These are phyloP conservation scores for Quercus aquifolioides DNA, from an alignment of 306 rosid genomes.

Conservation along the genomic window DNA sequence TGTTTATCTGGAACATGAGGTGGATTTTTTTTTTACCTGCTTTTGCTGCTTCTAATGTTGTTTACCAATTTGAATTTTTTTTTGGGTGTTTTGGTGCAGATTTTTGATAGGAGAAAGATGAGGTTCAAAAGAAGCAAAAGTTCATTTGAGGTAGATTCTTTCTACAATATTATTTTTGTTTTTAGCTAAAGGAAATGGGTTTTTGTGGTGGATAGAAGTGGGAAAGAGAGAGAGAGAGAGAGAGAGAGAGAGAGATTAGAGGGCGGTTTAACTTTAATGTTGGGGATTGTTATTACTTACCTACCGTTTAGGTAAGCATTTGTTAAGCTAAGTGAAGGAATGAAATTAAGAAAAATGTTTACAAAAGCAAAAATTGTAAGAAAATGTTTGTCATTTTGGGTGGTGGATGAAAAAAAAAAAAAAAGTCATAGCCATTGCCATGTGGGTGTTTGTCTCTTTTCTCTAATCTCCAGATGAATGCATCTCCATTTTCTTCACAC, in stretches of 20 bases:
- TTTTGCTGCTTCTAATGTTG: constrained; percentile 20
- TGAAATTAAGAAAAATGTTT: background rate
- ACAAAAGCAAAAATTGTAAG: constrained; percentile 26
- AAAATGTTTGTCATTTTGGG: constrained; percentile 35
- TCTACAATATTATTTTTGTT: constrained; percentile 31
- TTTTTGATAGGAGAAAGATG: constrained; percentile 46
- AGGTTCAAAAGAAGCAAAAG: constrained; percentile 28
- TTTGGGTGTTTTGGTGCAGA: constrained; percentile 54
- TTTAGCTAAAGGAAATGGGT: constrained; percentile 30
- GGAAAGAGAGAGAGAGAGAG: constrained; percentile 18
- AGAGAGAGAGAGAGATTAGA: background rate
- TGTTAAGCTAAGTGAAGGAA: constrained; percentile 39
- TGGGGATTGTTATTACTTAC: constrained; percentile 24
- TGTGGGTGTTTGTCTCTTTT: constrained; percentile 50
- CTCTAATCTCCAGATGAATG: constrained; percentile 37
- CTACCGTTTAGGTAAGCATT: constrained; percentile 32
- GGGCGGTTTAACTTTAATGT: background rate
- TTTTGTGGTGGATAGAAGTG: constrained; percentile 35
- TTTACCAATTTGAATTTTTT: constrained; percentile 12
- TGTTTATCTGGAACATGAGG: constrained; percentile 4
- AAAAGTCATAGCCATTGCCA: constrained; percentile 18
- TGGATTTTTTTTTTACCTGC: background rate
- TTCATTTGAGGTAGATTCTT: constrained; percentile 35
- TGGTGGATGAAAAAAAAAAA: constrained; percentile 27
- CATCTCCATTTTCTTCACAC: constrained; percentile 35